Evolutionary conservation across 345 rosid genomes (phyloP).

Genomic region (Erodium maritimum): DNA sequence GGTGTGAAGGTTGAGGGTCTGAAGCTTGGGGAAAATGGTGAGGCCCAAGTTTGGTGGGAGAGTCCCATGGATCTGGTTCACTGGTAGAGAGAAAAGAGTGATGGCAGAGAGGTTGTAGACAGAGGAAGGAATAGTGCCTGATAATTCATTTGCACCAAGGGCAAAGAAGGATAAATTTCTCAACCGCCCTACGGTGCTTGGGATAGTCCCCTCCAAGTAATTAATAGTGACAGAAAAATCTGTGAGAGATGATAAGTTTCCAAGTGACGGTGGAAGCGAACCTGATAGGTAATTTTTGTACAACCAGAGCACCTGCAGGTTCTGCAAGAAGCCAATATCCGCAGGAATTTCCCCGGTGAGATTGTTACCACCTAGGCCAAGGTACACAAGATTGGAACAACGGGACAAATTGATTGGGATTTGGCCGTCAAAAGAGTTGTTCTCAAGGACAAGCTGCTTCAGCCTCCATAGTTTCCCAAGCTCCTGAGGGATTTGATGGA

Average conservation of each 20-base stretch:
- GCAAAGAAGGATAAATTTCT: not conserved
- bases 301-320: not conserved
- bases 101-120: not conserved
- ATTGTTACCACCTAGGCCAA: not conserved
- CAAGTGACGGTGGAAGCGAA: not conserved
- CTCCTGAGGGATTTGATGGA: not conserved
- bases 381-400: not conserved
- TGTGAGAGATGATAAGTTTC: not conserved
- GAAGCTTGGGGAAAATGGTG: conserved; percentile 6
- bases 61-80: not conserved
- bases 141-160: not conserved
- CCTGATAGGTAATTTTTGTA: not conserved
- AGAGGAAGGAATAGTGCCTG: not conserved
- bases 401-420: not conserved
- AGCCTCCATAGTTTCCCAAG: not conserved
- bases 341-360: not conserved
- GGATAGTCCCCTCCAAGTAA: not conserved
- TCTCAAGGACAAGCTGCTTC: not conserved
- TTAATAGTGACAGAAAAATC: not conserved
- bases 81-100: accelerated
- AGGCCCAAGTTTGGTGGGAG: not conserved
- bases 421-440: not conserved
- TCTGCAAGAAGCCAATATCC: not conserved
- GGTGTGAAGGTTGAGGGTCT: not conserved
- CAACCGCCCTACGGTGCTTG: not conserved